phyloP scores from a whole-genome alignment of 1,284 basidiomycete species.

The Heterobasidion parviporum region DNA sequence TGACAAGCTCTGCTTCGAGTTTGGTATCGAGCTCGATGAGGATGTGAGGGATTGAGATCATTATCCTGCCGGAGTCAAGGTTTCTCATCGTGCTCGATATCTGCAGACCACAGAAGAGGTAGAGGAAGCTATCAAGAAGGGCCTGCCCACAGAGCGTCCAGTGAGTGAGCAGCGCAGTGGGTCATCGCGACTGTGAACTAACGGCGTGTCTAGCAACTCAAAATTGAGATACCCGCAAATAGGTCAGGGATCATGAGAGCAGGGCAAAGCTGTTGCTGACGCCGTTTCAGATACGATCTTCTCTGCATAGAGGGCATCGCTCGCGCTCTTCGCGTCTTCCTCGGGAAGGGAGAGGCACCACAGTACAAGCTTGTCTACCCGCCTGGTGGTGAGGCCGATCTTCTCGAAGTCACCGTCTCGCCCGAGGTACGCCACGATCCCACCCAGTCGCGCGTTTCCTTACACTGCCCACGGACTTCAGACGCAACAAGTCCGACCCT shows the following conservation, averaged over 20 bases:
- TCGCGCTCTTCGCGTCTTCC: slow-evolving; percentile 81
- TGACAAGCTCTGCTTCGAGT: slow-evolving; percentile 94
- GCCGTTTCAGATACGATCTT: slow-evolving; percentile 78
- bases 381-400: slow-evolving; percentile 49
- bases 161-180: slow-evolving; percentile 32
- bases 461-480: slow-evolving; percentile 20
- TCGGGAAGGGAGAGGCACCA: slow-evolving; percentile 66
- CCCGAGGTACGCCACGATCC: slow-evolving; percentile 48
- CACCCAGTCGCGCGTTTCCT: not conserved
- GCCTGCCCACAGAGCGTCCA: slow-evolving; percentile 74
- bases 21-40: slow-evolving; percentile 95
- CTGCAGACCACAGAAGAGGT: slow-evolving; percentile 84
- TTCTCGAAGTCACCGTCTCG: slow-evolving; percentile 63
- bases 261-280: no score
- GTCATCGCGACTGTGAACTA: not conserved
- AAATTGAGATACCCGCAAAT: slow-evolving; percentile 98
- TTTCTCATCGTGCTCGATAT: not conserved
- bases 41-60: slow-evolving; percentile 56
- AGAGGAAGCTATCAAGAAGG: slow-evolving; percentile 73
- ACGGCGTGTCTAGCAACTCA: slow-evolving; percentile 64
- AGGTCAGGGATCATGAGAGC: no score
- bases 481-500: slow-evolving; percentile 82
- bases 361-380: slow-evolving; percentile 69
- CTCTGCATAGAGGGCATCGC: slow-evolving; percentile 96
- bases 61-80: not conserved